Conservation (phyloP, 495 filamentous ascomycete species). For the Aspergillus affinis region DNA sequence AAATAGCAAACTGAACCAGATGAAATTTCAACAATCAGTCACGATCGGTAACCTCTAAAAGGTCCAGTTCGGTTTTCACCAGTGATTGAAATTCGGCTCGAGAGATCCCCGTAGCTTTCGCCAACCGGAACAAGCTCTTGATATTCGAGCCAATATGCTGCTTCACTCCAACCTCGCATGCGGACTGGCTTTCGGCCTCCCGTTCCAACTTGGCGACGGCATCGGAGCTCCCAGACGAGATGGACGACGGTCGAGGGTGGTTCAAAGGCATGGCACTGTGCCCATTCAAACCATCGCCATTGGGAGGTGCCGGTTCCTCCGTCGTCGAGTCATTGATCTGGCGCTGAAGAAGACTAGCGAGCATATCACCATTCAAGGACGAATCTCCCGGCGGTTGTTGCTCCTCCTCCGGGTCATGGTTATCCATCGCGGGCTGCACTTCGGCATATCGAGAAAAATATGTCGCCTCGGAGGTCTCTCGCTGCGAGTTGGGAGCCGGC, state of each 20-base stretch:
- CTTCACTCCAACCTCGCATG: constrained; percentile 76
- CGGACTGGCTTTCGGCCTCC: constrained; percentile 60
- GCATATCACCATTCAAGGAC: constrained; percentile 52
- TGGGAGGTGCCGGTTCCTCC: constrained; percentile 20
- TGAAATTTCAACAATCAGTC: constrained; percentile 32
- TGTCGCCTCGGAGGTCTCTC: constrained; percentile 33
- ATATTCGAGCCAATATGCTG: constrained; percentile 87
- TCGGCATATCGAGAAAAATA: constrained; percentile 87
- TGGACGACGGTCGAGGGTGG: constrained; percentile 47
- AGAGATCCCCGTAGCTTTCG: constrained; percentile 76
- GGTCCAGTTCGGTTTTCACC: constrained; percentile 76
- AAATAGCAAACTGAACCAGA: not conserved
- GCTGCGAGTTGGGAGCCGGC: constrained; percentile 50
- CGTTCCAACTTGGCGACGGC: constrained; percentile 67
- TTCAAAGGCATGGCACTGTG: constrained; percentile 30
- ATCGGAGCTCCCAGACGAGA: constrained; percentile 56
- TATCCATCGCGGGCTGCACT: constrained; percentile 90
- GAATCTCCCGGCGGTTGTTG: constrained; percentile 48
- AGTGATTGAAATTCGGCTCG: constrained; percentile 80
- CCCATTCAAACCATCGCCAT: constrained; percentile 24
- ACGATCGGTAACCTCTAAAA: constrained; percentile 72
- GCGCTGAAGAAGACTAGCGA: constrained; percentile 38
- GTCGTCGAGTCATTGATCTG: constrained; percentile 25
- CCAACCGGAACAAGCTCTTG: constrained; percentile 83
- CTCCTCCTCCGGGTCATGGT: constrained; percentile 74